These are phyloP conservation scores for Geranium rotundifolium DNA, from an alignment of 345 rosid species.

Conservation along the genomic window DNA sequence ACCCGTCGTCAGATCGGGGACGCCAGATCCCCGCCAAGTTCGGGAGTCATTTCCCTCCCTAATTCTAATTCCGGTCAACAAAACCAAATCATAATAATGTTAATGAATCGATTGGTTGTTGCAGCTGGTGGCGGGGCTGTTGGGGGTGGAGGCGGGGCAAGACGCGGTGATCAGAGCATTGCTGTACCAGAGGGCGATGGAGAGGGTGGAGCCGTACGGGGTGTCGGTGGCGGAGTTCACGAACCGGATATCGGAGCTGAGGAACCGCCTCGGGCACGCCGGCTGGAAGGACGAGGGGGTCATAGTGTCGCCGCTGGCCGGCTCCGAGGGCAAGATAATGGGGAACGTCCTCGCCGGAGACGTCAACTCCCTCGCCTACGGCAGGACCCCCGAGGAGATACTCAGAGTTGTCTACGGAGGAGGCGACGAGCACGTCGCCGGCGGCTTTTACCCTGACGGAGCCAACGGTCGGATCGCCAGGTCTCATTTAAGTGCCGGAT, in stretches of 20 bases:
- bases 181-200: conserved; percentile 11
- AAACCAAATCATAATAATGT: too few species aligned
- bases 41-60: too few species aligned
- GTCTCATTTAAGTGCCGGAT: background rate
- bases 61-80: too few species aligned
- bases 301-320: conserved; percentile 23
- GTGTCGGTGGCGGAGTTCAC: conserved; percentile 40
- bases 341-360: conserved; percentile 19
- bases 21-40: too few species aligned
- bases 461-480: conserved; percentile 27
- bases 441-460: conserved; percentile 43
- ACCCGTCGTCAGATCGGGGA: too few species aligned
- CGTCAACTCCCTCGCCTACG: conserved; percentile 26
- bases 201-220: conserved; percentile 28
- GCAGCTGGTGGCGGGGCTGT: conserved; percentile 17
- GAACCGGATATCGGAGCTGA: conserved; percentile 24
- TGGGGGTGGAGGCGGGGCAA: conserved; percentile 22
- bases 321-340: conserved; percentile 28
- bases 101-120: too few species aligned
- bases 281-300: conserved; percentile 46
- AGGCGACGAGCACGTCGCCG: conserved; percentile 33
- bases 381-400: conserved; percentile 33
- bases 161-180: conserved; percentile 18
- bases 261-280: conserved; percentile 34
- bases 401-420: conserved; percentile 31